A percentile compares a stretch with the other conserved stretches of the same genome.
Conservation (phyloP, 129 eudicot genomes). For the Kitagawia praeruptora region DNA sequence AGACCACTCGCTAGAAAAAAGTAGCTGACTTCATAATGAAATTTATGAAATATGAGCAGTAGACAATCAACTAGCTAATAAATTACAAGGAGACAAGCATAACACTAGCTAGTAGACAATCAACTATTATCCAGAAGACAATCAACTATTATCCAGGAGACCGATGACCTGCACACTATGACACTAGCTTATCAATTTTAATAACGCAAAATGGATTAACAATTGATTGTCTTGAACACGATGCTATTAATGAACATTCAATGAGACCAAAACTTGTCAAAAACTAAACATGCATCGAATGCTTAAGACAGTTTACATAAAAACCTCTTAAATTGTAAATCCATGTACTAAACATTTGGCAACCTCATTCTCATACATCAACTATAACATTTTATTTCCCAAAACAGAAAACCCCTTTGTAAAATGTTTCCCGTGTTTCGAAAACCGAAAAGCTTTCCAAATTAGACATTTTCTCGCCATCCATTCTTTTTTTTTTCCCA, state of each 20-base stretch:
- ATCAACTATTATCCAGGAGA: neutral
- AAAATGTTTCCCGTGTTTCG: neutral
- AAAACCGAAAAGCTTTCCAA: neutral
- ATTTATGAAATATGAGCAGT: neutral
- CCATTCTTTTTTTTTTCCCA: too few species aligned
- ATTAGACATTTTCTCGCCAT: neutral
- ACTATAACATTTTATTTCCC: too few species aligned
- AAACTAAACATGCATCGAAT: neutral
- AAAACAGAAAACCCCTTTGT: neutral
- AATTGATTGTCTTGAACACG: neutral
- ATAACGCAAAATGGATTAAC: neutral
- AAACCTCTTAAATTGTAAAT: neutral
- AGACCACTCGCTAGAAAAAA: neutral
- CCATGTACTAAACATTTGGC: neutral
- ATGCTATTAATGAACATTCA: neutral
- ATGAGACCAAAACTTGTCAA: neutral
- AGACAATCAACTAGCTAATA: neutral
- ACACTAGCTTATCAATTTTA: neutral
- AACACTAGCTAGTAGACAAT: neutral
- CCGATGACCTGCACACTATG: neutral
- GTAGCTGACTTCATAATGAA: neutral
- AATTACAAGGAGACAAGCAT: neutral
- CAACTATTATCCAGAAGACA: neutral
- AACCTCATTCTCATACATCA: neutral
- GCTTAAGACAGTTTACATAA: neutral